A percentile compares a stretch with the other conserved stretches of the same genome.
Evolutionary conservation across 352 stramenopile species (phyloP).

Genomic region (Salisapilia sapeloensis): DNA sequence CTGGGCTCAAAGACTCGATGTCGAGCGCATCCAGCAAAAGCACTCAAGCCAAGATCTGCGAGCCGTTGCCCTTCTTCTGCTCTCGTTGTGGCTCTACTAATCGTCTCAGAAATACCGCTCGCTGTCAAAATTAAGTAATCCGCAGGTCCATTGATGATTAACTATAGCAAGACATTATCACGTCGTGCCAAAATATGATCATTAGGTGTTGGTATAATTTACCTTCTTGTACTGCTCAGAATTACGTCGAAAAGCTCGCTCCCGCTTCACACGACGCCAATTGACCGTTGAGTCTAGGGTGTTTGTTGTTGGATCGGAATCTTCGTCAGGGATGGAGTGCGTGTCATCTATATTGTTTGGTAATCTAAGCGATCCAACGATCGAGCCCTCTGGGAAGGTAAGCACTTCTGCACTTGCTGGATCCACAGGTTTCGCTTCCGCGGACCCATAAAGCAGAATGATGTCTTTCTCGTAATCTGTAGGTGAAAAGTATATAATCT

Average conservation of each 20-base stretch:
- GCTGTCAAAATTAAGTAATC: conserved; percentile 20
- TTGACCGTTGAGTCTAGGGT: conserved; percentile 4
- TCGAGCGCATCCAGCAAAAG: conserved; percentile 15
- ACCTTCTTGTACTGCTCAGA: conserved; percentile 16
- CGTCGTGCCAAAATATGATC: neutral
- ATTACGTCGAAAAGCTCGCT: conserved; percentile 11
- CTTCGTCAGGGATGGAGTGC: conserved; percentile 1
- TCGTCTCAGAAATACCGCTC: conserved; percentile 13
- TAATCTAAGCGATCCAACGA: conserved; percentile 15
- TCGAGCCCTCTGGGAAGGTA: conserved; percentile 16
- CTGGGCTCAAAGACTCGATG: conserved; percentile 14
- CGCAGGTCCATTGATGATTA: conserved; percentile 15
- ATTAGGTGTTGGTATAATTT: conserved; percentile 1
- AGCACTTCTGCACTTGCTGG: conserved; percentile 8
- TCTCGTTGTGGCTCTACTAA: conserved; percentile 10
- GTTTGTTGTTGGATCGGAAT: neutral
- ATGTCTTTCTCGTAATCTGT: conserved; percentile 15
- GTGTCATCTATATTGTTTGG: conserved; percentile 2
- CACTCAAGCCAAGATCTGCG: conserved; percentile 14
- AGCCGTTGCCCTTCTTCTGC: conserved; percentile 10
- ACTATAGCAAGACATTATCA: conserved; percentile 1
- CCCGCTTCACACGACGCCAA: conserved; percentile 18
- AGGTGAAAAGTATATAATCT: conserved; percentile 15
- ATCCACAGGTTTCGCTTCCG: conserved; percentile 17
- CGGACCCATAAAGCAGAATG: conserved; percentile 20